Evolutionary conservation across 805 yeast species (phyloP).

Genomic region (Cyberlindnera petersonii): DNA sequence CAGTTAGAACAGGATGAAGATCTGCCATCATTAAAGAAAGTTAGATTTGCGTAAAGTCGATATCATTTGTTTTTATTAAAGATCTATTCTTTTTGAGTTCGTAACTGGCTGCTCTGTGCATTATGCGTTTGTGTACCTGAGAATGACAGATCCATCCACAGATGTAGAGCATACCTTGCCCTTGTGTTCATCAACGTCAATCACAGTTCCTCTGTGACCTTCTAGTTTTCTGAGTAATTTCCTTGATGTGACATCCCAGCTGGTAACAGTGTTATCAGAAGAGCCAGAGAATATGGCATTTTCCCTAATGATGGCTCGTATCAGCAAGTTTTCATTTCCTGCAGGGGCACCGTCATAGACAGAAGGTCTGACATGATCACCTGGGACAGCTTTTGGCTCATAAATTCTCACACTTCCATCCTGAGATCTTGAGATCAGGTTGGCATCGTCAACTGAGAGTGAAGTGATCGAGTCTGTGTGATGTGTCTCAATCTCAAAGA

Average conservation of each 20-base stretch:
- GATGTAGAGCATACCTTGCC: slow-evolving; percentile 46
- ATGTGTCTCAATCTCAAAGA: slow-evolving; percentile 43
- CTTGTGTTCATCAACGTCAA: slow-evolving; percentile 53
- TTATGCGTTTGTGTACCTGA: slow-evolving; percentile 32
- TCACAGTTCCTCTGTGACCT: slow-evolving; percentile 61
- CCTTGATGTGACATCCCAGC: slow-evolving; percentile 58
- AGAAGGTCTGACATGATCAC: slow-evolving; percentile 40
- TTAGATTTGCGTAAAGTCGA: slow-evolving; percentile 10
- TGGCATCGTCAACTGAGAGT: slow-evolving; percentile 44
- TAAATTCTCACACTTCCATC: slow-evolving; percentile 56
- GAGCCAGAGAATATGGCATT: slow-evolving; percentile 56
- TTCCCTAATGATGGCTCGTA: slow-evolving; percentile 42
- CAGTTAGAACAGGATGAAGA: slow-evolving; percentile 9
- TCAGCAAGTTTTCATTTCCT: slow-evolving; percentile 47
- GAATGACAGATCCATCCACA: slow-evolving; percentile 51
- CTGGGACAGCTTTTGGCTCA: slow-evolving; percentile 40
- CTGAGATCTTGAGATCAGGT: slow-evolving; percentile 46
- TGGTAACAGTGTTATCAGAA: slow-evolving; percentile 51
- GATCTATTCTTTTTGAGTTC: too few relatives aligned
- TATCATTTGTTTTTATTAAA: too few relatives aligned
- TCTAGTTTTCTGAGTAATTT: slow-evolving; percentile 43
- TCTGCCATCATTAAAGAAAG: slow-evolving; percentile 5
- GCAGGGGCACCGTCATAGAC: slow-evolving; percentile 56
- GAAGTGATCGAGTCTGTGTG: slow-evolving; percentile 56
- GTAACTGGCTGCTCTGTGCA: too few relatives aligned